Evolutionary conservation across 805 yeast genomes (phyloP), one percentile per base, ranked within the genome.

Genomic region (Suhomyces pyralidae): DNA sequence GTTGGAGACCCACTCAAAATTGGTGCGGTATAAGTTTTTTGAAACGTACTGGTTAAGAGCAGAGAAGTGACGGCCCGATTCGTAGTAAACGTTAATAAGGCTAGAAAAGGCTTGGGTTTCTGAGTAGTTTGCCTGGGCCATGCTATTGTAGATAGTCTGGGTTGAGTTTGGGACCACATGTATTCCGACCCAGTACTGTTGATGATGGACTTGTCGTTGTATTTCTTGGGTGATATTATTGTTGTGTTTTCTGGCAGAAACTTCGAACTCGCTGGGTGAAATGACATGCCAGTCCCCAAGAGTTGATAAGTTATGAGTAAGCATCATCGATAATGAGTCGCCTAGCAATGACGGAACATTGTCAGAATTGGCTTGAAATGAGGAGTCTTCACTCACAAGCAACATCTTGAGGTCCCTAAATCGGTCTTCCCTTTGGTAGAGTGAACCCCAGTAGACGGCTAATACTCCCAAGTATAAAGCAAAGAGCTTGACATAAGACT

Each of bases 381-480:
- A 42, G 14, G 52, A 50, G 19, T 73, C 77, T 44, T 64, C 78
- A 28, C 66, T 62, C 1, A 73, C 76, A 10, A 73, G 74, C 58
- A 74, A 63, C 67, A 70, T 65, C 45, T 58, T 58, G 60, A 74
- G 61, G 58, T 74, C 71, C 42, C 49, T 54, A 19, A 70, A 58
- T 12, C 78, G 63, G 17, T 47, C 47, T 38, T 61, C 55, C 40
- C 78, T 63, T 4, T 58, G 56, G 58, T 65, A 72, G 51, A 66
- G 53, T 14, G 77, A 63, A 6, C 77, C 79, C 79, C 79, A 74
- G 55, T 74, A 74, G 28, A 74, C 62, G 10, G 76, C 67, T 46
- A 74, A 66, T 5, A 73, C 56, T 5, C 64, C 70, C 22, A 73
- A 58, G 45, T 69, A 66, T 40, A 61, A 43, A 47, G 51, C 44